These are phyloP conservation scores for Beauveria australis DNA, from an alignment of 2,329 filamentous ascomycete species.

Conservation along the genomic window DNA sequence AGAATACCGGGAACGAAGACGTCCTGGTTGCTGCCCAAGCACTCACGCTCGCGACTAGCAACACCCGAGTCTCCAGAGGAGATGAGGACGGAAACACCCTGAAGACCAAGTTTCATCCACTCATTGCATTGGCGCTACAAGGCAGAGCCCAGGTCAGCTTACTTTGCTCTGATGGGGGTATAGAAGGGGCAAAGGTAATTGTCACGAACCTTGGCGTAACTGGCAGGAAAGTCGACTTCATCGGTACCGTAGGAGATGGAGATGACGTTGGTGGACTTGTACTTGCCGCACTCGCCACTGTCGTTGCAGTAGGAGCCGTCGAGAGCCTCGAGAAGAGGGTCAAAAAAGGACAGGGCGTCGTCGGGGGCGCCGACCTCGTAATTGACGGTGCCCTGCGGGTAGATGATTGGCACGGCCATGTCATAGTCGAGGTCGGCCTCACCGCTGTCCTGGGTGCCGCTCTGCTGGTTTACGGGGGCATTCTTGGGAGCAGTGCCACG, in stretches of 20 bases:
- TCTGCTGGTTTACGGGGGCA: slow-evolving; percentile 20
- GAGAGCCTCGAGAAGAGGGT: slow-evolving; percentile 43
- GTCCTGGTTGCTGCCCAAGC: slow-evolving; percentile 11
- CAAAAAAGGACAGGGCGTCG: slow-evolving; percentile 22
- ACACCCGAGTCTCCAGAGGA: slow-evolving; percentile 34
- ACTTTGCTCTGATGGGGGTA: not conserved
- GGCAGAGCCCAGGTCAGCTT: not conserved
- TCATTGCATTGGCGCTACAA: slow-evolving; percentile 30
- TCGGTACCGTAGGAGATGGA: slow-evolving; percentile 37
- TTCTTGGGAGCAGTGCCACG: slow-evolving; percentile 28
- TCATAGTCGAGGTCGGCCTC: slow-evolving; percentile 42
- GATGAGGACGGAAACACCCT: slow-evolving; percentile 32
- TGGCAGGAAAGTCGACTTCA: slow-evolving; percentile 32
- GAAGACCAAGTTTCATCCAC: slow-evolving; percentile 38
- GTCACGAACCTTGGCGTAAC: slow-evolving; percentile 28
- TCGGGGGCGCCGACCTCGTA: slow-evolving; percentile 22
- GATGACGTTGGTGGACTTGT: slow-evolving; percentile 24
- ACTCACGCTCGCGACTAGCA: slow-evolving; percentile 17
- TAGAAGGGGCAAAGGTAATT: not conserved
- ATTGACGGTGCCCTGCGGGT: slow-evolving; percentile 37
- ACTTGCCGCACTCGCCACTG: slow-evolving; percentile 33
- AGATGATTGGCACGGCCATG: slow-evolving; percentile 41
- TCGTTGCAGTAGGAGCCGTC: slow-evolving; percentile 45
- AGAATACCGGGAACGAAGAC: slow-evolving; percentile 27
- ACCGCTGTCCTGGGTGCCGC: slow-evolving; percentile 20